phyloP scores from a whole-genome alignment of 805 yeast genomes.

The Candida suzukii region DNA sequence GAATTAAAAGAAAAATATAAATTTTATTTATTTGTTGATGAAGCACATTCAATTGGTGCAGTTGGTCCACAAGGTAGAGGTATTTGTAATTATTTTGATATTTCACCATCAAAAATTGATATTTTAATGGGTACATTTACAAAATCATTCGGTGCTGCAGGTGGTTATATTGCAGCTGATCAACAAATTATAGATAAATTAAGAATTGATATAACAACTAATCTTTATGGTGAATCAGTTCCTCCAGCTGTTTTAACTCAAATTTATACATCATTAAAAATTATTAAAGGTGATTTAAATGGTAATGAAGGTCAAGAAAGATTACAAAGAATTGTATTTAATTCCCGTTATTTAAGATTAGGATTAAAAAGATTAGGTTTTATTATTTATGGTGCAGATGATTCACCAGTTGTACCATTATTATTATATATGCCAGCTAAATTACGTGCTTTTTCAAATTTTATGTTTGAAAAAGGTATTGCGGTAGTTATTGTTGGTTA shows the following conservation, averaged over 20 bases:
- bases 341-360: conserved; percentile 84
- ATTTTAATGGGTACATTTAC: conserved; percentile 96
- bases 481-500: conserved; percentile 97
- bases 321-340: conserved; percentile 88
- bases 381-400: conserved; percentile 91
- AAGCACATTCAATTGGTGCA: conserved; percentile 99
- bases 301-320: conserved; percentile 95
- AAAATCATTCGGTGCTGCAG: conserved; percentile 97
- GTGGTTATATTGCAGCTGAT: conserved; percentile 89
- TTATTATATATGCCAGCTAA: conserved; percentile 85
- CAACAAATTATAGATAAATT: conserved; percentile 64
- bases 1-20: conserved; percentile 77
- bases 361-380: conserved; percentile 92
- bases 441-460: conserved; percentile 87
- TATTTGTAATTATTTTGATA: conserved; percentile 85
- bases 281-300: conserved; percentile 72
- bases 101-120: conserved; percentile 72
- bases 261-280: conserved; percentile 69
- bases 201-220: conserved; percentile 65
- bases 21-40: conserved; percentile 87
- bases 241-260: conserved; percentile 92
- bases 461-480: conserved; percentile 68
- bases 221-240: conserved; percentile 73
- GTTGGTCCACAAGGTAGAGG: conserved; percentile 93
- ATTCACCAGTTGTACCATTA: conserved; percentile 92